Conservation (phyloP, 495 filamentous ascomycete genomes). For the Xylaria intraflava region DNA sequence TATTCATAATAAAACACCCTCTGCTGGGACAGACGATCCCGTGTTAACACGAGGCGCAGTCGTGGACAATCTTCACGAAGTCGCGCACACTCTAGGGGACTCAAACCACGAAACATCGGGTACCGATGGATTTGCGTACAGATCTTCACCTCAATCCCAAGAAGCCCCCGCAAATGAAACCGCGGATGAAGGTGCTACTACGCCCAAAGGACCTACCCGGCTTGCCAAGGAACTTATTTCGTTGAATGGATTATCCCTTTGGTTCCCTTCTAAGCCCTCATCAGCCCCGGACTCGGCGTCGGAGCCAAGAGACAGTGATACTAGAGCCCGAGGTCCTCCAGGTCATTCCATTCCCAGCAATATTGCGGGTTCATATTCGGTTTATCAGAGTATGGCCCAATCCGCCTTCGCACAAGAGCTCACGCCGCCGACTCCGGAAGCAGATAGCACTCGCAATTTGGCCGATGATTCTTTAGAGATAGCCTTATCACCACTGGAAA, state of each 20-base stretch:
- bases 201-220: constrained; percentile 42
- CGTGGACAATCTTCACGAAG: constrained; percentile 18
- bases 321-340: not conserved
- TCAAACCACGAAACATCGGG: not conserved
- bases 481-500: constrained; percentile 47
- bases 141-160: not conserved
- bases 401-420: constrained; percentile 20
- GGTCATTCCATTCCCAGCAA: constrained; percentile 37
- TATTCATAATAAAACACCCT: not conserved
- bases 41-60: not conserved
- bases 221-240: constrained; percentile 44
- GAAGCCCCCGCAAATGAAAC: constrained; percentile 24
- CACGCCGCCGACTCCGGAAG: not conserved
- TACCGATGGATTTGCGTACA: not conserved
- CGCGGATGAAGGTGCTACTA: constrained; percentile 31
- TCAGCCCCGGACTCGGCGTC: constrained; percentile 4
- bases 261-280: constrained; percentile 31
- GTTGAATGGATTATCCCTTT: constrained; percentile 34
- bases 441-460: not conserved
- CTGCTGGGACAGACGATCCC: not conserved
- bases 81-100: constrained; percentile 9
- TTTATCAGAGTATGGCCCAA: constrained; percentile 25
- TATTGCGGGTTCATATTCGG: constrained; percentile 53
- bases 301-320: not conserved
- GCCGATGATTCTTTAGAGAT: constrained; percentile 44